Evolutionary conservation across 345 rosid species (phyloP).

Genomic region (Moringa oleifera): DNA sequence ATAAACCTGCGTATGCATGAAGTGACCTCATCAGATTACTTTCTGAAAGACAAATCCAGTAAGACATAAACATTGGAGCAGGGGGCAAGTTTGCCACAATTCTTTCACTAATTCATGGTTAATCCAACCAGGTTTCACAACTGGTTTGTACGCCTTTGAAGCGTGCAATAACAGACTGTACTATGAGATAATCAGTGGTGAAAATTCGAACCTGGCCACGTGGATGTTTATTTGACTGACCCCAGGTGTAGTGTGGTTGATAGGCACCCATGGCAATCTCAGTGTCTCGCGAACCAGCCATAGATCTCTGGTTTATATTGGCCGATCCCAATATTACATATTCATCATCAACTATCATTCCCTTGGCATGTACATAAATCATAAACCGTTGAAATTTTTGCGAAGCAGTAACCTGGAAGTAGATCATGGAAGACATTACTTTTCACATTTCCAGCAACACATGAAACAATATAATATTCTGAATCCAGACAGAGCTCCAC

Average conservation of each 20-base stretch:
- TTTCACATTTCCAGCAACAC: background rate
- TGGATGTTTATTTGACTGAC: constrained; percentile 45
- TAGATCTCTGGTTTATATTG: constrained; percentile 76
- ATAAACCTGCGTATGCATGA: constrained; percentile 36
- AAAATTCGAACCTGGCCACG: constrained; percentile 49
- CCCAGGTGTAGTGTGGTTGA: constrained; percentile 66
- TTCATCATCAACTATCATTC: constrained; percentile 84
- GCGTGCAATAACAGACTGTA: background rate
- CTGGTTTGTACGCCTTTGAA: background rate
- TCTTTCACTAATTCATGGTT: too few relatives aligned
- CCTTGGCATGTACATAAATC: constrained; percentile 84
- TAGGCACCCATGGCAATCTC: constrained; percentile 89
- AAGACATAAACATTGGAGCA: background rate
- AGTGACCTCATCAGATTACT: background rate
- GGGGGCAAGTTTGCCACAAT: too few relatives aligned
- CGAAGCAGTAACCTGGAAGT: constrained; percentile 50
- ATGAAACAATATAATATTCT: too few relatives aligned
- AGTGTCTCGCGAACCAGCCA: constrained; percentile 84
- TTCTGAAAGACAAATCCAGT: background rate
- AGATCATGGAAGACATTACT: background rate
- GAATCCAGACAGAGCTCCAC: too few relatives aligned
- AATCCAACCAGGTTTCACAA: background rate
- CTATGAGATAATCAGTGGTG: background rate
- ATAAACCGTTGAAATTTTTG: constrained; percentile 63
- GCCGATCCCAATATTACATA: constrained; percentile 81